Base-by-base conservation (phyloP, 1,284 basidiomycete genomes). In the Ceratobasidium sp. region DNA sequence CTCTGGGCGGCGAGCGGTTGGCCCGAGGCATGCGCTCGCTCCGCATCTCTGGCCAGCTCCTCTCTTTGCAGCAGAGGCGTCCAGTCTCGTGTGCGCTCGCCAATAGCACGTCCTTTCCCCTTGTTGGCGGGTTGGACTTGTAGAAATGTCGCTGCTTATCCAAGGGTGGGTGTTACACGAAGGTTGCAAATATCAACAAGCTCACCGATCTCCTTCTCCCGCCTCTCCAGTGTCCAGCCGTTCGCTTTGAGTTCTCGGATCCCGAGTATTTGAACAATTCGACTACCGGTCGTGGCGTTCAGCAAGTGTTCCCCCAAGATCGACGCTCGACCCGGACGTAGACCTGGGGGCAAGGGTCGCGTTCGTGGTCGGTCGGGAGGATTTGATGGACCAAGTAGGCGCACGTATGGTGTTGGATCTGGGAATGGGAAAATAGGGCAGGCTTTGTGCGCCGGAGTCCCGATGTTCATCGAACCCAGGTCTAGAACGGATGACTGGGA, bases 221-320 rank as follows among this genome's bases (percentile, higher is more conserved):
- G 53, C 8, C 24, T 19, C 24, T 71, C 37, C 19, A 46, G 2
- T 31, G 29, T 59, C 66, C 66, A 71, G 7, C 66, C 53, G 59
- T 14, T 34, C 19, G 22, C 41, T 14, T 58, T 59, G 41, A 71
- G 66, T 4, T 39, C 41, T 11, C 27, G 19, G 2, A 71, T 19
- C n/a, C 66, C 54, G 27, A 71, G 2, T 22, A 58, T 58, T 27
- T 59, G 34, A 13, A 71, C 54, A 29, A 59, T 43, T 29, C 34
- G 31, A 34, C 27, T 27, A 29, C 7, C 24, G 16, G 16, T 9
- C 59, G 53, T 71, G 9, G 54, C 66, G 16, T 48, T 54, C 5
- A 41, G 37, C 54, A 71, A n/a, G 22, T 43, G n/a, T 29, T 71
- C 51, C 14, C 66, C 66, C 14, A 71, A 24, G 5, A 59, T 58